Base-by-base conservation (phyloP, 2,329 filamentous ascomycete species). In the Massarina eburnea region DNA sequence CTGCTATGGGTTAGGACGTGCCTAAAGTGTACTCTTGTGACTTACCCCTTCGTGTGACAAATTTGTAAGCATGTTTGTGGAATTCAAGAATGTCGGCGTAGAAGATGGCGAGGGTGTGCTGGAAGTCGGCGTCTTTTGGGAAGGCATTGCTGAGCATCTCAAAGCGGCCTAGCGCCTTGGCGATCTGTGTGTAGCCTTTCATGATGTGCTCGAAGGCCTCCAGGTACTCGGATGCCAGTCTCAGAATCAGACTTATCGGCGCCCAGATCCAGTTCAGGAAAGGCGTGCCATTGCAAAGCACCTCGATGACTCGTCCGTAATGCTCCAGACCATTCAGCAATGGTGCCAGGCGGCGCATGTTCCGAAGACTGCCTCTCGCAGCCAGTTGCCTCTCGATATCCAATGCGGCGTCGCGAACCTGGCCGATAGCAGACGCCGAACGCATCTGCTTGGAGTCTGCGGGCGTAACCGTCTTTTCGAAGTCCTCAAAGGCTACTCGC, bases 71-170 rank as follows among this genome's bases (percentile, higher is more conserved):
- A 2, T 71, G 37, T 18, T 69, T 68, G 39, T 80, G 77, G 29
- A 80, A 80, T 10, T 71, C 48, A 0, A 80, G 58, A 17, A 80
- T 77, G n/a, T 80, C 74, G 0, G 68, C 57, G 32, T 79, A 80
- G 24, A 76, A 74, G 0, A 73, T 45, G 0, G 72, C 73, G 0
- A 79, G 48, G 0, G 71, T 66, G 9, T 70, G 52, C 26, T 77
- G 72, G 24, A 80, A 71, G 0, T 71, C 55, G 0, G 48, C 22
- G 4, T 73, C 54, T 0, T 40, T 43, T 1, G 30, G 36, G 17
- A 74, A 75, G 0, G 65, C 49, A 1, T 55, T 7, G 2, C 55
- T 47, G 0, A 78, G 57, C 0, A 66, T 49, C 21, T 67, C 54
- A 47, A 79, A 76, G 0, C 75, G 59, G 1, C 52, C 50, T 1